phyloP scores from a whole-genome alignment of 306 rosid species.

The Glycyrrhiza uralensis region DNA sequence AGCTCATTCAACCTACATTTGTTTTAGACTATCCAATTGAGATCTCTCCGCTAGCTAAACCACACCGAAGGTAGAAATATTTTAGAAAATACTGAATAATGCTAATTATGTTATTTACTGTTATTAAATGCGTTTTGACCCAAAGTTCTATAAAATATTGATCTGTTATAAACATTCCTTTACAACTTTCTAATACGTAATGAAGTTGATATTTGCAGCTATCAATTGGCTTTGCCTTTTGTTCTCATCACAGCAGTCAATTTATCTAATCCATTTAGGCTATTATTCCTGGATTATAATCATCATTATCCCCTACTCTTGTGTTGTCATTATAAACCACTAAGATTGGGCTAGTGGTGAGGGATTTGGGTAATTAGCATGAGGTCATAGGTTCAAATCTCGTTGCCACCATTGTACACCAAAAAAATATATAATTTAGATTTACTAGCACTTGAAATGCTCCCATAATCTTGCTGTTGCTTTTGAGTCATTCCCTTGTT shows the following conservation, averaged over 20 bases:
- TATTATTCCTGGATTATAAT: not conserved
- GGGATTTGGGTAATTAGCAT: too few relatives aligned
- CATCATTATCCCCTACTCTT: not conserved
- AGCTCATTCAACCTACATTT: slow-evolving; percentile 94
- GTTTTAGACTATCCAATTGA: slow-evolving; percentile 95
- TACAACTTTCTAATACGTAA: not conserved
- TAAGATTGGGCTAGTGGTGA: too few relatives aligned
- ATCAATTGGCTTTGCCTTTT: slow-evolving; percentile 12
- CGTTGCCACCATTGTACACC: too few relatives aligned
- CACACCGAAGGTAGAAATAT: slow-evolving; percentile 75
- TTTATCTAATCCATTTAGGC: not conserved
- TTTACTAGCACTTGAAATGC: not conserved
- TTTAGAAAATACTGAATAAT: not conserved
- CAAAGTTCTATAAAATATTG: not conserved
- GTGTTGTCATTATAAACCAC: not conserved
- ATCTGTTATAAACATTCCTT: not conserved
- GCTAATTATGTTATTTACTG: slow-evolving; percentile 2
- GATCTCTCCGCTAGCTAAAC: slow-evolving; percentile 96
- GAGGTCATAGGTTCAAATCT: too few relatives aligned
- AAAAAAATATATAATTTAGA: too few relatives aligned
- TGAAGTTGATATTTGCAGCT: slow-evolving; percentile 10
- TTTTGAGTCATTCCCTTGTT: not conserved
- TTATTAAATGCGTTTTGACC: not conserved
- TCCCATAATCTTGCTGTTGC: not conserved
- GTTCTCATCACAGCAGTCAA: not conserved